These are phyloP conservation scores for Cucumis melo DNA, from an alignment of 306 rosid species.

Conservation along the genomic window DNA sequence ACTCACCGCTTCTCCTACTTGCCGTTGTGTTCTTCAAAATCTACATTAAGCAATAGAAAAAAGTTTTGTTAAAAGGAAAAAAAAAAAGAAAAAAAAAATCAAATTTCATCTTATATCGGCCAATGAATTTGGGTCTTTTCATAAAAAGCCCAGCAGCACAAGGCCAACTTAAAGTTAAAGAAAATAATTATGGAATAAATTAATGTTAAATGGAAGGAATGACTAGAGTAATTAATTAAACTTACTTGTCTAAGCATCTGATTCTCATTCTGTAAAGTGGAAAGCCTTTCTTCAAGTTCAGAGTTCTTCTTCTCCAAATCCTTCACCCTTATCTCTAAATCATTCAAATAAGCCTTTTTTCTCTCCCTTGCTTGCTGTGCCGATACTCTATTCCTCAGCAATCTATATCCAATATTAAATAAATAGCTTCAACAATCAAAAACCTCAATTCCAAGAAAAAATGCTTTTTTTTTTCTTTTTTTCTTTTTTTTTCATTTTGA, in stretches of 20 bases:
- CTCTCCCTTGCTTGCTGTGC: constrained; percentile 88
- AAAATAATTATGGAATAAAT: background rate
- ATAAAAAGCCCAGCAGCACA: background rate
- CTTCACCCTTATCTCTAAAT: constrained; percentile 45
- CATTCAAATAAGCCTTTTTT: constrained; percentile 63
- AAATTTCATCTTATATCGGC: background rate
- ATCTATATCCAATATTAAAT: constrained; percentile 8
- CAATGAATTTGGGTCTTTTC: background rate
- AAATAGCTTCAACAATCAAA: background rate
- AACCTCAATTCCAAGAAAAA: background rate
- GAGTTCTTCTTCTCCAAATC: constrained; percentile 52
- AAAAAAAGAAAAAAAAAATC: background rate
- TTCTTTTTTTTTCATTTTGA: too few species aligned
- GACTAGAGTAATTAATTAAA: background rate
- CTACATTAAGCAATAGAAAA: constrained; percentile 24
- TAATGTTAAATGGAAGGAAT: background rate
- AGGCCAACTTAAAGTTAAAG: too few species aligned
- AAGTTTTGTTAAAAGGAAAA: too few species aligned
- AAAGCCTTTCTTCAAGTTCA: constrained; percentile 56
- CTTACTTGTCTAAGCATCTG: constrained; percentile 17
- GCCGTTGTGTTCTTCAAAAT: constrained; percentile 96
- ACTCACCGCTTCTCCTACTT: constrained; percentile 53
- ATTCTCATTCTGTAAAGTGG: constrained; percentile 33
- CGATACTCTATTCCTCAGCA: constrained; percentile 74
- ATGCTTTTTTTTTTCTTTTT: too few species aligned